These are phyloP conservation scores for Aphanomyces euteiches DNA, from an alignment of 352 stramenopile genomes.

Conservation along the genomic window DNA sequence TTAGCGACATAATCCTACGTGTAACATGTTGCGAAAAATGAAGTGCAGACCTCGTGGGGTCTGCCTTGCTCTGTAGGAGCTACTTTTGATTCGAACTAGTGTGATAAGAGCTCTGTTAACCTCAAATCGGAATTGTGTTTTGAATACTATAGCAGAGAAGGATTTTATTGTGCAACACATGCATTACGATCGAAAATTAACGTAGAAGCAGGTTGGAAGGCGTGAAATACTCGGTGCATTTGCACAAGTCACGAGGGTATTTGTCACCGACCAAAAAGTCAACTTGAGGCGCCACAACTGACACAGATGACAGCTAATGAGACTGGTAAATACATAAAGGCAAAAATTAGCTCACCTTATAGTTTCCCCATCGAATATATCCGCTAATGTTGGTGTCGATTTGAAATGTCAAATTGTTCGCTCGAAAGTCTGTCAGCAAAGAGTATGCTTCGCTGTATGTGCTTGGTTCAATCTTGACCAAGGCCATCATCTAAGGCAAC, in stretches of 20 bases:
- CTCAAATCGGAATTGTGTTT: no score
- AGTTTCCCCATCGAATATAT: conserved; percentile 72
- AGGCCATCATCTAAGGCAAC: conserved; percentile 41
- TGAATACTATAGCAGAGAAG: no score
- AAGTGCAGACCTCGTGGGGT: no score
- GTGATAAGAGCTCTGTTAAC: no score
- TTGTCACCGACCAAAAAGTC: conserved; percentile 85
- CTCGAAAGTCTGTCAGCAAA: conserved; percentile 68
- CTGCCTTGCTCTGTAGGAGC: no score
- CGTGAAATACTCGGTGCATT: conserved; percentile 71
- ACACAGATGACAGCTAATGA: conserved; percentile 56
- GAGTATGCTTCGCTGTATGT: conserved; percentile 56
- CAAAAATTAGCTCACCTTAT: conserved; percentile 53
- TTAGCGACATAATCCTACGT: no score
- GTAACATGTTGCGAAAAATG: no score
- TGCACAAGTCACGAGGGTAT: conserved; percentile 79
- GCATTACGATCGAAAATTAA: no score
- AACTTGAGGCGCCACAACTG: conserved; percentile 67
- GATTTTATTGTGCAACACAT: no score
- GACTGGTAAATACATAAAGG: conserved; percentile 36
- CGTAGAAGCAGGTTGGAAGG: conserved; percentile 24
- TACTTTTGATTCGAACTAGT: no score
- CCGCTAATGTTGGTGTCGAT: conserved; percentile 78
- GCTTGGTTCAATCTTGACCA: conserved; percentile 62
- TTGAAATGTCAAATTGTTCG: conserved; percentile 69